Conservation (phyloP, 78 protist species). For the Thecamonas trahens region DNA sequence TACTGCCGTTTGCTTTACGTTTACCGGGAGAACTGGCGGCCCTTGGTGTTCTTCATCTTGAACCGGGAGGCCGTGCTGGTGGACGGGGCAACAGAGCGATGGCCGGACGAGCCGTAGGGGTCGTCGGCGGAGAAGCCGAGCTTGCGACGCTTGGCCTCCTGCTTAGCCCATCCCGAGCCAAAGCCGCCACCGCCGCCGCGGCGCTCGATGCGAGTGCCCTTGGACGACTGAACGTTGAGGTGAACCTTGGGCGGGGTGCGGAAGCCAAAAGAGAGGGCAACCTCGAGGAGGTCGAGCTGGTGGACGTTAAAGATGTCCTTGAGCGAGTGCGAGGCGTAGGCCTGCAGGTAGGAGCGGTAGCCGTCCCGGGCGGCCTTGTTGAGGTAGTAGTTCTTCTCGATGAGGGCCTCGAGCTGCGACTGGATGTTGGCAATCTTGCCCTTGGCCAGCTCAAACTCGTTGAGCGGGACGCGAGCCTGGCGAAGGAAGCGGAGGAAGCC, state of each 20-base stretch:
- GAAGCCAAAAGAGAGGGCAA: slow-evolving; percentile 64
- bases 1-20: too few relatives aligned
- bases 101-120: too few relatives aligned
- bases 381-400: slow-evolving; percentile 91
- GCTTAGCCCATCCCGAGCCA: neutral
- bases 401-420: slow-evolving; percentile 84
- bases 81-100: too few relatives aligned
- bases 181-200: slow-evolving; percentile 1
- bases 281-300: slow-evolving; percentile 60
- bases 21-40: neutral
- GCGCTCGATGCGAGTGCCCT: neutral
- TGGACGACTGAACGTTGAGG: slow-evolving; percentile 7
- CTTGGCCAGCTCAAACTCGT: slow-evolving; percentile 91
- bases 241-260: slow-evolving; percentile 47
- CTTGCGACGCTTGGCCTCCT: too few relatives aligned
- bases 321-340: slow-evolving; percentile 92
- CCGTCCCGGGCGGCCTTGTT: slow-evolving; percentile 86
- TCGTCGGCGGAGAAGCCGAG: too few relatives aligned
- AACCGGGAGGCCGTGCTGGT: too few relatives aligned
- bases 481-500: slow-evolving; percentile 87
- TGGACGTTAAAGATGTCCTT: slow-evolving; percentile 84
- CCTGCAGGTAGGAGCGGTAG: slow-evolving; percentile 86
- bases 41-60: neutral
- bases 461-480: slow-evolving; percentile 65
- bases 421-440: slow-evolving; percentile 87